phyloP scores from a whole-genome alignment of 257 asterid species.

The Schizonepeta tenuifolia region DNA sequence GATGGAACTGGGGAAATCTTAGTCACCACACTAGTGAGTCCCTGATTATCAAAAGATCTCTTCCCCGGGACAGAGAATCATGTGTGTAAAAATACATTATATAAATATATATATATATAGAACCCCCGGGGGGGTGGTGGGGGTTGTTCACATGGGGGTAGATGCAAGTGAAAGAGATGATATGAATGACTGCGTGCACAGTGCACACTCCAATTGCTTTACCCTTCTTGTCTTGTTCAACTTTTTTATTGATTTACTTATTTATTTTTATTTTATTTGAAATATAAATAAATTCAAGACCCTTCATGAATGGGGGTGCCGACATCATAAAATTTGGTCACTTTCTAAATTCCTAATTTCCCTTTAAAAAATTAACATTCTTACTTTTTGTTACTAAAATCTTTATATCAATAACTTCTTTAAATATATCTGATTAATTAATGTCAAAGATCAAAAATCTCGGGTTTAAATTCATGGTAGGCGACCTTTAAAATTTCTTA shows the following conservation, averaged over 20 bases:
- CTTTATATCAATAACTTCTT: too few species aligned
- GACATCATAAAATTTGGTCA: slow-evolving; percentile 7
- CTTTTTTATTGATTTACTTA: slow-evolving; percentile 7
- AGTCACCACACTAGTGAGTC: slow-evolving; percentile 32
- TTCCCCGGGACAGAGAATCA: slow-evolving; percentile 7
- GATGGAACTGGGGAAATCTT: slow-evolving; percentile 34
- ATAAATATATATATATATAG: slow-evolving; percentile 25
- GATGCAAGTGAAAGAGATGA: slow-evolving; percentile 42
- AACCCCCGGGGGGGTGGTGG: slow-evolving; percentile 11
- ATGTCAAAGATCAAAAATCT: too few species aligned
- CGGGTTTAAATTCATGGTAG: too few species aligned
- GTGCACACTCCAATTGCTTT: slow-evolving; percentile 41
- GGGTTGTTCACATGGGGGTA: slow-evolving; percentile 48
- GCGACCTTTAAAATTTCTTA: too few species aligned
- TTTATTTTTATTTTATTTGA: not conserved
- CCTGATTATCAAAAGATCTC: slow-evolving; percentile 38
- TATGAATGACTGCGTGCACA: slow-evolving; percentile 13
- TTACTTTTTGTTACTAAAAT: not conserved
- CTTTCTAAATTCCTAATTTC: not conserved
- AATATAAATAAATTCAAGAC: slow-evolving; percentile 10
- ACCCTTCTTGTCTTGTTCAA: slow-evolving; percentile 37
- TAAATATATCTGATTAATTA: too few species aligned
- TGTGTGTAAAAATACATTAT: slow-evolving; percentile 16
- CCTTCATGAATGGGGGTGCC: slow-evolving; percentile 23
- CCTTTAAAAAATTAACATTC: not conserved